A percentile compares a stretch with the other conserved stretches of the same genome.
Evolutionary conservation across 2,329 filamentous ascomycete species (phyloP).

Genomic region (Gnomoniopsis sp.): DNA sequence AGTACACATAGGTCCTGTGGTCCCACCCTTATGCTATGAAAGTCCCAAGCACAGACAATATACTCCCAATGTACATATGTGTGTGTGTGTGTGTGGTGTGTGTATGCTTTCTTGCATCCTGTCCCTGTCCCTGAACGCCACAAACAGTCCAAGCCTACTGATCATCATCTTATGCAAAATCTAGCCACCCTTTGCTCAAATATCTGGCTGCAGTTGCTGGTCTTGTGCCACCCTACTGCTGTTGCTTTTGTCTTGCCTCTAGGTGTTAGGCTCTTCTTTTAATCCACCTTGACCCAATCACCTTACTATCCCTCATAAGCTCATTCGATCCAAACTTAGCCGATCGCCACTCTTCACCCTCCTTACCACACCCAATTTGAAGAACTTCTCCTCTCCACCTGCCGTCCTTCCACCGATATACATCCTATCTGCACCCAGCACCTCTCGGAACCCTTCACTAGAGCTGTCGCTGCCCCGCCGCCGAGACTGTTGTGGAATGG

Average conservation of each 20-base stretch:
- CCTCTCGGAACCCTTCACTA: slow-evolving; percentile 72
- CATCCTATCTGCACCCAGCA: slow-evolving; percentile 71
- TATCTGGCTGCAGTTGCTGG: too few relatives aligned
- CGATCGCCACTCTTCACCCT: slow-evolving; percentile 71
- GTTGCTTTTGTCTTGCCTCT: background rate
- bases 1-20: background rate
- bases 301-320: slow-evolving; percentile 49
- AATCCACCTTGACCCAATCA: background rate
- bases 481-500: slow-evolving; percentile 35
- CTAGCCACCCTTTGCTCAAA: too few relatives aligned
- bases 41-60: background rate
- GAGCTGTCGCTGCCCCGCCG: slow-evolving; percentile 72
- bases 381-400: slow-evolving; percentile 75
- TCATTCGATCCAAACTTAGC: slow-evolving; percentile 71
- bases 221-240: background rate
- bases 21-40: background rate
- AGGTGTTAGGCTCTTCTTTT: background rate
- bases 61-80: background rate
- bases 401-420: slow-evolving; percentile 77
- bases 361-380: slow-evolving; percentile 74
- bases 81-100: background rate
- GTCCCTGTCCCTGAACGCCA: too few relatives aligned
- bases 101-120: background rate
- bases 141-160: background rate
- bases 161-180: background rate